Base-by-base conservation (phyloP, 768 basidiomycete genomes). In the Panellus pusillus region DNA sequence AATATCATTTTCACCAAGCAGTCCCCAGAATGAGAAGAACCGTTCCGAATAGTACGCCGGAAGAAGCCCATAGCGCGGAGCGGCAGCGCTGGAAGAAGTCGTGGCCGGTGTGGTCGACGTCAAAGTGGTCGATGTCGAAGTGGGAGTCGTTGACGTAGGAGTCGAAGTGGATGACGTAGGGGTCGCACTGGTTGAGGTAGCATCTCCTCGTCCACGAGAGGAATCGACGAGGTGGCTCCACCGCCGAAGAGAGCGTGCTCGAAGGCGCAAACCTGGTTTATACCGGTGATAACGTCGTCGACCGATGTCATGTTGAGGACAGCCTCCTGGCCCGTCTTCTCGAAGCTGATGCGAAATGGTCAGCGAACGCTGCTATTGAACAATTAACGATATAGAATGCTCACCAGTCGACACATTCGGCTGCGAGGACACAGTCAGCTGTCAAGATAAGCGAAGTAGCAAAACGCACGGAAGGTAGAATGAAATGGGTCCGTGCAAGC, bases 341-440 rank as follows among this genome's bases (percentile, higher is more conserved):
- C 72, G 67, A 85, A 85, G 66, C 82, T 83, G 27, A 28, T 35
- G 14, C 14, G 42, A 43, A 27, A n/a, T 41, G 24, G 20, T 58
- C 14, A 50, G 39, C 19, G 40, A 28, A 35, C 29, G 24, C 18
- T 38, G 28, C 24, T 41, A 41, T 4, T 24, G 46, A 38, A 19
- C 14, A 47, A 37, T 14, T 24, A 24, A 24, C 24, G 24, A 3
- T 18, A 43, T 45, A 35, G 44, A 24, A 38, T 31, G 62, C 73
- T 38, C 46, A 84, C 82, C 86, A 87, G 62, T 87, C 84, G 37
- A 82, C 82, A 54, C 84, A 88, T 72, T 87, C 83, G 35, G 84
- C 84, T 68, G 79, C 77, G 4, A 66, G 71, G 17, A 75, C 64
- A 58, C 76, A 73, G 41, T 5, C 58, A 74, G 75, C 8, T 4